A percentile compares a stretch with the other conserved stretches of the same genome.
Evolutionary conservation across 83 land plant genomes (phyloP).

Genomic region (Isoetes engelmannii): DNA sequence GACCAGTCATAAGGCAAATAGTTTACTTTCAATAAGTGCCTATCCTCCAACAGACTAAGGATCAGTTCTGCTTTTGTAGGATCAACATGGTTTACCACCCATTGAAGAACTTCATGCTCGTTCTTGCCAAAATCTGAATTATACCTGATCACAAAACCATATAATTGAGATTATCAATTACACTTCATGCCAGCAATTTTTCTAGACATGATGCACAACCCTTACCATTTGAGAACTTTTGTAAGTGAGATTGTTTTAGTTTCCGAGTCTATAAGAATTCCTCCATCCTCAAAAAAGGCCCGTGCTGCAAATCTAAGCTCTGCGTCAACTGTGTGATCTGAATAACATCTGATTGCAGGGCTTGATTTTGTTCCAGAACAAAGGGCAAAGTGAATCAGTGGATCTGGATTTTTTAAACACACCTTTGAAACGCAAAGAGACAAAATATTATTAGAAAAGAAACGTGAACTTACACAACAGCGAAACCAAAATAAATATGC

Average conservation of each 20-base stretch:
- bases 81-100: slow-evolving; percentile 57
- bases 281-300: slow-evolving; percentile 51
- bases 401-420: slow-evolving; percentile 56
- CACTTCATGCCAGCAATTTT: background rate
- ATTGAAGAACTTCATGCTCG: slow-evolving; percentile 59
- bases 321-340: slow-evolving; percentile 57
- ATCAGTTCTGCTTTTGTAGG: slow-evolving; percentile 45
- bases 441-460: slow-evolving; percentile 1
- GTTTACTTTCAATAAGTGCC: slow-evolving; percentile 40
- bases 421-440: slow-evolving; percentile 34
- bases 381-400: slow-evolving; percentile 68
- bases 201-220: background rate
- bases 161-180: background rate
- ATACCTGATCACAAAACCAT: slow-evolving; percentile 38
- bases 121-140: slow-evolving; percentile 74
- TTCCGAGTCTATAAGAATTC: slow-evolving; percentile 44
- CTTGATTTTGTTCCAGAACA: slow-evolving; percentile 57
- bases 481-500: background rate
- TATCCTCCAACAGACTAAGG: slow-evolving; percentile 40
- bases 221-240: slow-evolving; percentile 60
- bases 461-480: background rate
- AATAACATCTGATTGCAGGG: slow-evolving; percentile 70
- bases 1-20: slow-evolving; percentile 75
- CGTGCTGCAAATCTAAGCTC: slow-evolving; percentile 60
- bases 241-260: slow-evolving; percentile 41